phyloP scores from a whole-genome alignment of 2,329 filamentous ascomycete species.

The Colletotrichum navitas region DNA sequence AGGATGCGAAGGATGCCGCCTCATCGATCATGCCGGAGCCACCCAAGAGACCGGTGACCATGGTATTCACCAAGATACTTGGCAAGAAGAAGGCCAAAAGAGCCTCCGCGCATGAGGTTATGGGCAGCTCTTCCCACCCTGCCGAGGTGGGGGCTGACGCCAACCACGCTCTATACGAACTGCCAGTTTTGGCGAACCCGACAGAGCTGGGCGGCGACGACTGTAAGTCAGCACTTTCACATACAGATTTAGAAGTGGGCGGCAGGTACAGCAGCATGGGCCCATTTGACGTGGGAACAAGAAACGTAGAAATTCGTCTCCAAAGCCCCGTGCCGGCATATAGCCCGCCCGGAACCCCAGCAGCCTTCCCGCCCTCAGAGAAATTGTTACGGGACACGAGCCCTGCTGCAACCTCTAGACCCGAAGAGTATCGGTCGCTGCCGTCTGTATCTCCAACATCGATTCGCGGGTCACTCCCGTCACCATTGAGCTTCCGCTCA shows the following conservation, averaged over 20 bases:
- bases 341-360: slow-evolving; percentile 53
- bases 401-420: slow-evolving; percentile 51
- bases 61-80: slow-evolving; percentile 60
- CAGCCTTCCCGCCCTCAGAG: slow-evolving; percentile 47
- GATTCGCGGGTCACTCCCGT: slow-evolving; percentile 58
- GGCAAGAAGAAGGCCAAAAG: slow-evolving; percentile 52
- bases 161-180: slow-evolving; percentile 65
- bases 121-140: slow-evolving; percentile 50
- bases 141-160: slow-evolving; percentile 57
- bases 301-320: slow-evolving; percentile 65
- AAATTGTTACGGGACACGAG: slow-evolving; percentile 53
- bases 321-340: slow-evolving; percentile 65
- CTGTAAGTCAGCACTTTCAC: slow-evolving; percentile 53
- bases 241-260: slow-evolving; percentile 57
- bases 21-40: slow-evolving; percentile 52
- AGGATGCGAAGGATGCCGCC: slow-evolving; percentile 55
- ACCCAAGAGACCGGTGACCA: slow-evolving; percentile 52
- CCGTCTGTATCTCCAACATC: slow-evolving; percentile 46
- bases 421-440: slow-evolving; percentile 47
- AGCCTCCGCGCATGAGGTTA: slow-evolving; percentile 44
- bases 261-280: slow-evolving; percentile 55
- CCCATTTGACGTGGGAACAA: slow-evolving; percentile 64
- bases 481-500: slow-evolving; percentile 61
- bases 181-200: slow-evolving; percentile 60
- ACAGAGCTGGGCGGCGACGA: slow-evolving; percentile 62